Evolutionary conservation across 1,284 basidiomycete species (phyloP), one percentile per base, ranked within the genome.

Genomic region (Peniophora sp.): DNA sequence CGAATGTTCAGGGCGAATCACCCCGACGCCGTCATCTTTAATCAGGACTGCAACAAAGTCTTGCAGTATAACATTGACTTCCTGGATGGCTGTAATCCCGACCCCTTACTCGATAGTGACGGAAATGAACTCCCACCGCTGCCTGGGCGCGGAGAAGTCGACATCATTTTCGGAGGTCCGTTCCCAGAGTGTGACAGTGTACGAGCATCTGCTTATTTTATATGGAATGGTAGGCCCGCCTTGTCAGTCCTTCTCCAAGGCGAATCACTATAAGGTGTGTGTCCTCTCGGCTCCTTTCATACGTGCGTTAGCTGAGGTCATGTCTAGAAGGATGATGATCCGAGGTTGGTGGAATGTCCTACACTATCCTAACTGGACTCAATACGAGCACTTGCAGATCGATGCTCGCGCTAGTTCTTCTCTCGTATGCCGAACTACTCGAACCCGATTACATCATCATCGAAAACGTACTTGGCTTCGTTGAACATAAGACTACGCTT

Each of bases 381-480:
- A 47, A 36, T 50, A 84, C 82, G 57, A 79, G 27, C 27, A 12
- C 27, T 32, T 12, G 12, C 27, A 32, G 27, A 32, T 32, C 27
- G 27, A 32, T 32, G 27, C 27, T 32, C 27, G 27, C 27, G 6
- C 27, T 32, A 5, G 27, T 32, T 32, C 27, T 32, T 12, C 65
- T 88, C 3, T 80, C 81, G n/a, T 86, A 75, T 57, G 79, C 84
- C n/a, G 85, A 88, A 56, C 73, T 76, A 52, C 86, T 85, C 56
- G 64, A 70, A 34, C 82, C 85, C 0, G 64, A 65, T 32, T 86
- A 81, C 55, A 75, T 88, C 54, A 69, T 87, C 8, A 67, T 88
- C 23, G 85, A 88, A 62, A 88, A 88, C 62, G 85, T 88, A 3
- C 58, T 62, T 20, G 85, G 85, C 0, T 63, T 88, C 18, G 57